A percentile compares a stretch with the other conserved stretches of the same genome.
These are phyloP conservation scores for Neurospora sublineolata DNA, from an alignment of 495 filamentous ascomycete species.

Conservation along the genomic window DNA sequence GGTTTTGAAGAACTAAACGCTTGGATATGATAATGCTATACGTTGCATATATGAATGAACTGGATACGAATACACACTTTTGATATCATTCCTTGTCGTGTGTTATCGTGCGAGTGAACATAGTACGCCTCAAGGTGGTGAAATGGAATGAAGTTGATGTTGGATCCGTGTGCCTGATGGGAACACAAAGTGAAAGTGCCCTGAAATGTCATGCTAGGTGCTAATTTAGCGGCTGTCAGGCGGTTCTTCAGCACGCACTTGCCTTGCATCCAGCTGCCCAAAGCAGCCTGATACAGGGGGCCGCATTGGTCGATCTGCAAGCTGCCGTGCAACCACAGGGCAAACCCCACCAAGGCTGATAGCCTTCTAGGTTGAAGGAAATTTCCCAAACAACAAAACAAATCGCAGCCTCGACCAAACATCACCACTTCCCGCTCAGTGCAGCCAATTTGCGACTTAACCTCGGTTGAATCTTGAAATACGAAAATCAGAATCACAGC, in stretches of 20 bases:
- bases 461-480: neutral
- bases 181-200: neutral
- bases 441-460: neutral
- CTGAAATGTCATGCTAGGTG: neutral
- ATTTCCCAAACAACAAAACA: conserved; percentile 6
- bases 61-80: neutral
- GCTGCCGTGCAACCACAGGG: neutral
- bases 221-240: neutral
- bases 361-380: conserved; percentile 2
- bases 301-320: neutral
- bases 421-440: neutral
- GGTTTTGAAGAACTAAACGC: neutral
- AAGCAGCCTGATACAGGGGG: neutral
- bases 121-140: neutral
- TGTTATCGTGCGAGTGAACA: neutral
- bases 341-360: conserved; percentile 12
- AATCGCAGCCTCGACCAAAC: neutral
- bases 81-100: neutral
- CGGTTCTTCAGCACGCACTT: neutral
- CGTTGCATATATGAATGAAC: neutral
- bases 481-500: neutral
- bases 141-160: neutral
- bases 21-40: neutral
- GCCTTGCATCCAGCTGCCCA: neutral
- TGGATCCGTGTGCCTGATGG: neutral